A percentile compares a stretch with the other conserved stretches of the same genome.
Conservation (phyloP, 2,329 filamentous ascomycete genomes). For the Talaromyces sp. region DNA sequence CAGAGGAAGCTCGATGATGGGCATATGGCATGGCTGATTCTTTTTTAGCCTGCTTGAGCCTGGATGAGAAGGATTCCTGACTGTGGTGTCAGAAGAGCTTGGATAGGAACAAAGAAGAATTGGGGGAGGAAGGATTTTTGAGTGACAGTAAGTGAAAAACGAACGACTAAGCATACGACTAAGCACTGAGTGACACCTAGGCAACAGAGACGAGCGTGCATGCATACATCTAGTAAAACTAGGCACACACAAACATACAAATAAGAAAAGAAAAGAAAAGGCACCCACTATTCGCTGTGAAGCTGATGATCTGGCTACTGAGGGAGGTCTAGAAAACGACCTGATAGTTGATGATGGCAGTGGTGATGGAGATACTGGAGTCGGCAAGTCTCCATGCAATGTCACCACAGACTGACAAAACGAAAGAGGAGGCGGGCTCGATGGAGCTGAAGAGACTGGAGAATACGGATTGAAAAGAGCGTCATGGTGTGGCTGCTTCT, state of each 20-base stretch:
- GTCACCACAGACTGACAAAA: conserved; percentile 26
- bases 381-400: conserved; percentile 14
- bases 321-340: conserved; percentile 2
- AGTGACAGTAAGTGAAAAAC: neutral
- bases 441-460: conserved; percentile 22
- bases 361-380: conserved; percentile 8
- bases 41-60: conserved; percentile 3
- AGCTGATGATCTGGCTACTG: neutral
- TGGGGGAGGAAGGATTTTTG: neutral
- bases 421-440: conserved; percentile 31
- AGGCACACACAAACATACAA: neutral
- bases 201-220: neutral
- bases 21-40: neutral
- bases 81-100: neutral
- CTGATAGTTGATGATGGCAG: neutral
- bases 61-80: conserved; percentile 8
- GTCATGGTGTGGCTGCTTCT: conserved; percentile 1
- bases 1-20: conserved; percentile 15
- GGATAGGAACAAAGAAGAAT: neutral
- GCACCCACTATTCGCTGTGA: conserved; percentile 6
- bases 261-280: neutral
- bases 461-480: conserved; percentile 11
- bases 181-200: neutral
- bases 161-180: too few relatives aligned
- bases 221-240: neutral